Evolutionary conservation across 176 grass and related monocot genomes (phyloP).

Genomic region (Bromus sterilis): DNA sequence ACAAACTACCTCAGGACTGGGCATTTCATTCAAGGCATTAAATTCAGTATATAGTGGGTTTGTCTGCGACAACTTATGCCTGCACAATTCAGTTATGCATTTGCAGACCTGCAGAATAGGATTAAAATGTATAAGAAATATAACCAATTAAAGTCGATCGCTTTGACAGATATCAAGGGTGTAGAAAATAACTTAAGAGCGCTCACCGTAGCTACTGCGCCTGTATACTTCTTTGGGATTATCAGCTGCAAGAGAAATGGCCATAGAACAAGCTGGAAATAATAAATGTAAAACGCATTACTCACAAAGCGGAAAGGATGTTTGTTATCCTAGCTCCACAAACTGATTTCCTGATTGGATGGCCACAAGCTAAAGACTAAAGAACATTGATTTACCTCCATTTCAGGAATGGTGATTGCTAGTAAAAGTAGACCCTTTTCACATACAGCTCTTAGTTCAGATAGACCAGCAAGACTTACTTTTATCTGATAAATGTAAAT

Average conservation of each 20-base stretch:
- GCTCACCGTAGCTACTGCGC: slow-evolving; percentile 79
- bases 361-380: neutral
- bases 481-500: slow-evolving; percentile 46
- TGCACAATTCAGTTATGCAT: slow-evolving; percentile 94
- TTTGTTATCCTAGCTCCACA: neutral
- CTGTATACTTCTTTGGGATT: slow-evolving; percentile 84
- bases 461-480: slow-evolving; percentile 55
- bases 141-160: neutral
- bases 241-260: slow-evolving; percentile 98
- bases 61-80: slow-evolving; percentile 66
- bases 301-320: neutral
- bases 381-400: slow-evolving; percentile 69
- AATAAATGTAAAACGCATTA: slow-evolving; percentile 15
- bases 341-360: slow-evolving; percentile 5
- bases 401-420: slow-evolving; percentile 97
- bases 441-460: slow-evolving; percentile 80
- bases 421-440: slow-evolving; percentile 97
- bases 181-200: slow-evolving; percentile 13
- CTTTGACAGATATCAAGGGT: neutral
- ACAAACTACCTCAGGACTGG: slow-evolving; percentile 64
- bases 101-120: slow-evolving; percentile 81
- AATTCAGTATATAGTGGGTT: slow-evolving; percentile 60
- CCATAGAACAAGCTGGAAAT: slow-evolving; percentile 83
- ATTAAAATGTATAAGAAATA: slow-evolving; percentile 4
- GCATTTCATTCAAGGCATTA: slow-evolving; percentile 70